Percentiles rank a stretch among this genome's conserved stretches.
Conservation (phyloP, 805 yeast genomes). For the Dipodascopsis uninucleata region DNA sequence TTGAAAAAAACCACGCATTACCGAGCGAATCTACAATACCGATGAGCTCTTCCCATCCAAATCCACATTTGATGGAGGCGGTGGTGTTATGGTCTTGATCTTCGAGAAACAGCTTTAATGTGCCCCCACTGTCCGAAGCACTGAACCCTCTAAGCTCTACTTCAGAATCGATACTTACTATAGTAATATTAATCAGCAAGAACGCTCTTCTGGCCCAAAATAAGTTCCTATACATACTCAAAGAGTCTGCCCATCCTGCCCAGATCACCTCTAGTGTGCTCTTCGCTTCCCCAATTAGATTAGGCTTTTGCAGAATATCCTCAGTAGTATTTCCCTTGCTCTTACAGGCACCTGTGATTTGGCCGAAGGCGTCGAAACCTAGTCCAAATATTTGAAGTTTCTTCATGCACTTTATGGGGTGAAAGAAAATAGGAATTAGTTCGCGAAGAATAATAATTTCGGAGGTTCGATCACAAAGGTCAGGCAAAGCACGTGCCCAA, state of each 20-base stretch:
- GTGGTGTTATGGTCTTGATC: neutral
- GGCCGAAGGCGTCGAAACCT: no score
- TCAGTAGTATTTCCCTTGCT: neutral
- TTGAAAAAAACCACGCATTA: neutral
- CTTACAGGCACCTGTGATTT: no score
- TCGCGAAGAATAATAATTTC: no score
- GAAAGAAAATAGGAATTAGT: no score
- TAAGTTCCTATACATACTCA: conserved; percentile 8
- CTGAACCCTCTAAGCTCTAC: conserved; percentile 14
- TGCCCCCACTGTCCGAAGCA: conserved; percentile 9
- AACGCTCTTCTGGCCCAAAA: no score
- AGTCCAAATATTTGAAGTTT: no score
- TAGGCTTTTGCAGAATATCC: conserved; percentile 5
- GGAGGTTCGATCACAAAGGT: no score
- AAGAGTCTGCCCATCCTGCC: conserved; percentile 18
- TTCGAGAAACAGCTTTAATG: neutral
- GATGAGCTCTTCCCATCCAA: conserved; percentile 16
- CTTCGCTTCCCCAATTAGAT: conserved; percentile 6
- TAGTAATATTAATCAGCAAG: no score
- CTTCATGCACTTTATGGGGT: no score
- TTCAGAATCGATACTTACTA: conserved; percentile 13
- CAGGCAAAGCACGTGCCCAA: no score
- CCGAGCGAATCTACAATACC: conserved; percentile 20
- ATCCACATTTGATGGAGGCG: conserved; percentile 10
- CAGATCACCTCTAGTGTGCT: conserved; percentile 6